phyloP scores from a whole-genome alignment of 768 basidiomycete genomes.

The Rhodotorula diobovata region DNA sequence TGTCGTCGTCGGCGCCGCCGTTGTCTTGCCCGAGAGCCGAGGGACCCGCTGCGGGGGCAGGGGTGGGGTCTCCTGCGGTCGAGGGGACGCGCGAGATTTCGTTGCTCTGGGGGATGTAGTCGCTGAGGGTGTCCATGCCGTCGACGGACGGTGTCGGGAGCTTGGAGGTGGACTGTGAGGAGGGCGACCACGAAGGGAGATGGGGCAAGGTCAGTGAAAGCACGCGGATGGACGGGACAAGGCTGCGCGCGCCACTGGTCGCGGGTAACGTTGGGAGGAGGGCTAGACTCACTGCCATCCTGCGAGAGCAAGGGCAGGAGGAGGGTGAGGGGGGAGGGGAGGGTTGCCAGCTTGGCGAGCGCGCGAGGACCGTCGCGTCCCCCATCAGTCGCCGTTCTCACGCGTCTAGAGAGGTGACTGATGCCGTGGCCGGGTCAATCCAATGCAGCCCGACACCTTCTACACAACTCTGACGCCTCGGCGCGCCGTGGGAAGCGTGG shows the following conservation, averaged over 20 bases:
- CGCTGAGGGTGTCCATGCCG: constrained; percentile 67
- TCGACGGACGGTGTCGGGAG: not conserved
- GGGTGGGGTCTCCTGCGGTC: constrained; percentile 51
- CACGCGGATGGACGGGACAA: too few relatives aligned
- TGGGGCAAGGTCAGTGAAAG: not conserved
- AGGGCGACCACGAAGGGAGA: not conserved
- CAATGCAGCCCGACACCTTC: too few relatives aligned
- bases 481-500: too few relatives aligned
- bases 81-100: constrained; percentile 76
- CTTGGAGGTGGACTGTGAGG: not conserved
- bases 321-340: not conserved
- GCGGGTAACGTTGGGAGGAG: not conserved
- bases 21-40: constrained; percentile 41
- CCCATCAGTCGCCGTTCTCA: too few relatives aligned
- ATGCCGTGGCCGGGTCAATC: too few relatives aligned
- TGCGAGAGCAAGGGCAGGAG: not conserved
- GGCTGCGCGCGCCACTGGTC: not conserved
- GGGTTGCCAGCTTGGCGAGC: too few relatives aligned
- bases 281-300: not conserved
- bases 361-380: too few relatives aligned
- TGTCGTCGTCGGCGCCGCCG: constrained; percentile 63
- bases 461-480: too few relatives aligned
- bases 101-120: constrained; percentile 76
- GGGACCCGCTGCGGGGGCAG: constrained; percentile 53
- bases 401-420: too few relatives aligned